Base-by-base conservation (phyloP, 345 rosid genomes). In the Citrus cavaleriei region DNA sequence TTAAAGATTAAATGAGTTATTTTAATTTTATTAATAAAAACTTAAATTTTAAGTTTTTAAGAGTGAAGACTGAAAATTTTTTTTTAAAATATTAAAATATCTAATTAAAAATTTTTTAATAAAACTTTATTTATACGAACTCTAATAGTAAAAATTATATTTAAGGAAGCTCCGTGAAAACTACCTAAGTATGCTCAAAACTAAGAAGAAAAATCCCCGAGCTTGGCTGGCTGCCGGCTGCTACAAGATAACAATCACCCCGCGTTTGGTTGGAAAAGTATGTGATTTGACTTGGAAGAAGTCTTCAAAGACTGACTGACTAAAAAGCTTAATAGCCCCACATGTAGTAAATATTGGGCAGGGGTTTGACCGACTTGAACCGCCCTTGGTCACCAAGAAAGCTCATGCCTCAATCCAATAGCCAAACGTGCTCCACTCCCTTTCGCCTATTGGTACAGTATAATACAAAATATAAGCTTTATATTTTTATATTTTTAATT, bases 341-440 rank as follows among this genome's bases (percentile, higher is more conserved):
- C 6, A 57, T 42, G 24, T 16, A 59, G 34, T 57, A 19, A 58
- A 40, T 34, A 6, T 21, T 16, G 59, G 6, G 18, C 55, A 28
- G 19, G 30, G 10, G 12, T 51, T 87, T 89, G 90, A 89, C 90
- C 89, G 77, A 83, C 87, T 85, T 9, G 59, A 58, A 76, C 78
- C 82, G 70, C 60, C 59, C 81, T 84, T 81, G 77, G 76, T 84
- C 81, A 81, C 88, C 90, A 81, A 85, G 81, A 66, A 68, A 78
- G 27, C 62, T 42, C 71, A 22, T 46, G 62, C 21, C 40, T 24
- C 72, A 34, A 64, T 57, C 14, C 66, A 79, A 65, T 54, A 66
- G 74, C 78, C n/a, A 64, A 65, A 75, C 84, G 85, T 80, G 86
- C 80, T 57, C 80, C 77, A 70, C 87, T 63, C 51, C 60, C 25